Evolutionary conservation across 2,329 filamentous ascomycete genomes (phyloP), one percentile per base, ranked within the genome.

Genomic region (Microcera coccophila): DNA sequence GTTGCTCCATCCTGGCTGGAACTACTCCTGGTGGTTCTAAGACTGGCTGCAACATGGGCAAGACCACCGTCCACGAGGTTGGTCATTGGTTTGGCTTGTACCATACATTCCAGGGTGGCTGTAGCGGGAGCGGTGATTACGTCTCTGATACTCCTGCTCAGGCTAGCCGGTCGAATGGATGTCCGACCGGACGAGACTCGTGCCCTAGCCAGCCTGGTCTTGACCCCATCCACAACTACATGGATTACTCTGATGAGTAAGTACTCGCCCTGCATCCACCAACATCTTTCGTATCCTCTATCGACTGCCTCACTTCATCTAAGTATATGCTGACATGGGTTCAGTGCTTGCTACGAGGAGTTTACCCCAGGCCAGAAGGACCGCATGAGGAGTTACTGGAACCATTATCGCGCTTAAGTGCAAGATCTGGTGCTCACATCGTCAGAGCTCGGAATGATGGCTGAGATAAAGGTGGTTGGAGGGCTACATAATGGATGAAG

Each of bases 81-180:
- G 72, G 72, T 14, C 72, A 75, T 61, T 75, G 71, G 71, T 57
- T 74, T 39, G 71, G 71, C 38, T 64, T 75, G 18, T 64, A 62
- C 52, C 72, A 75, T 58, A 72, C 71, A 35, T 75, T 75, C 57
- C 55, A 72, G 46, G 70, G 66, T 33, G 68, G 66, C 45, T 66
- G 66, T 51, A 49, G 14, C 14, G 55, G 60, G 5, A 46, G 37
- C 34, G 69, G 68, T 29, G 71, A 74, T 52, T 55, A 48, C 26
- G 56, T 73, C 15, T 50, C 55, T 41, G 70, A 73, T 44, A 73
- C 70, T 16, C 67, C 70, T 17, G 60, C 66, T 19, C 58, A 68
- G 53, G 50, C 50, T 57, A 62, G 50, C 33, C 33, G 54, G 15
- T 54, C 58, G 20, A 49, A 41, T 12, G 67, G 67, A 12, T 72